Evolutionary conservation across 257 asterid genomes (phyloP).

Genomic region (Leptodermis oblonga): DNA sequence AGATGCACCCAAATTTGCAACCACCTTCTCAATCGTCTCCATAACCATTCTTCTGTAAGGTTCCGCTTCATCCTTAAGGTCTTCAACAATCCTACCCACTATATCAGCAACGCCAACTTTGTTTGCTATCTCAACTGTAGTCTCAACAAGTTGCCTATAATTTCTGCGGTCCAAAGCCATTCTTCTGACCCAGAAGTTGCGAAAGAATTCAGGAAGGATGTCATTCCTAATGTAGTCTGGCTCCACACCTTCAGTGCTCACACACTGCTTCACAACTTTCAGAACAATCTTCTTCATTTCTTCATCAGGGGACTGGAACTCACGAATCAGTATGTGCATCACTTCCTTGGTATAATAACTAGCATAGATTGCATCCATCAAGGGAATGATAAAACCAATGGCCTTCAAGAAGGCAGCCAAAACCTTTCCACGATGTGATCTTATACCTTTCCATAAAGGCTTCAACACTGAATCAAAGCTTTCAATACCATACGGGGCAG

Average conservation of each 20-base stretch:
- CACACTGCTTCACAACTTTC: slow-evolving; percentile 93
- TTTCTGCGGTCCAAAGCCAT: slow-evolving; percentile 91
- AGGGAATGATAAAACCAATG: slow-evolving; percentile 85
- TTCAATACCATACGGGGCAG: slow-evolving; percentile 87
- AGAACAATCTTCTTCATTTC: slow-evolving; percentile 94
- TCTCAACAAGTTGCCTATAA: slow-evolving; percentile 81
- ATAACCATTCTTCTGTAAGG: slow-evolving; percentile 92
- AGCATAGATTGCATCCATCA: slow-evolving; percentile 90
- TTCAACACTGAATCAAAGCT: slow-evolving; percentile 88
- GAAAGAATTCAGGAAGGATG: slow-evolving; percentile 86
- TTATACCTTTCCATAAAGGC: slow-evolving; percentile 85
- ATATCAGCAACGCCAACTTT: slow-evolving; percentile 88
- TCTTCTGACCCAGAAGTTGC: slow-evolving; percentile 85
- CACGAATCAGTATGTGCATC: slow-evolving; percentile 79
- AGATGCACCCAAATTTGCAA: slow-evolving; percentile 75
- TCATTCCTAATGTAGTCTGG: slow-evolving; percentile 75
- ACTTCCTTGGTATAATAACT: slow-evolving; percentile 91
- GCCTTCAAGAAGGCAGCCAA: slow-evolving; percentile 90
- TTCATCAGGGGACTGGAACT: slow-evolving; percentile 90
- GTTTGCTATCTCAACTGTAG: slow-evolving; percentile 86
- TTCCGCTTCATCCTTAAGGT: slow-evolving; percentile 82
- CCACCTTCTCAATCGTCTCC: slow-evolving; percentile 95
- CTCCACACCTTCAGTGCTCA: slow-evolving; percentile 92
- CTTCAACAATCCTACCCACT: slow-evolving; percentile 83
- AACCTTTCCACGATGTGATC: slow-evolving; percentile 91